Conservation (phyloP, 2,329 filamentous ascomycete genomes). For the Sporothrix sp. region DNA sequence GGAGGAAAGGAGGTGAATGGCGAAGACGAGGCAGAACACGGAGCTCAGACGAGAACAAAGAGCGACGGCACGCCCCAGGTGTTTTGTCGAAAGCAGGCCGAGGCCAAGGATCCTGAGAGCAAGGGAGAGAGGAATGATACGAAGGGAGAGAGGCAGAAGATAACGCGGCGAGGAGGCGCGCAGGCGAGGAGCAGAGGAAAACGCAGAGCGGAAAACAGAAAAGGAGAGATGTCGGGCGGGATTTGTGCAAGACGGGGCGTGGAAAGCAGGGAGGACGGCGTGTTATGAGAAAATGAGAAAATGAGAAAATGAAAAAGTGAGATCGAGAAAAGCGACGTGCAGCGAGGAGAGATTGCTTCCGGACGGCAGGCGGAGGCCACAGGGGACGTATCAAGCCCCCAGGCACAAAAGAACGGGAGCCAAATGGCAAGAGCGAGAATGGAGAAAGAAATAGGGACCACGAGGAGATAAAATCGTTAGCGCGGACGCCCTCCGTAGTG, state of each 20-base stretch:
- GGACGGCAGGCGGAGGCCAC: constrained; percentile 2
- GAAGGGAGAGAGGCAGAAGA: neutral
- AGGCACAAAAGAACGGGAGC: neutral
- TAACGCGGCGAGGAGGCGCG: neutral
- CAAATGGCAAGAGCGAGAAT: constrained; percentile 2
- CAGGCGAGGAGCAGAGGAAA: neutral
- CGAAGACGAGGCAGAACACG: neutral
- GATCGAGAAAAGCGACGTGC: constrained; percentile 10
- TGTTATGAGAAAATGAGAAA: constrained; percentile 5
- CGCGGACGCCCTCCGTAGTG: constrained; percentile 2
- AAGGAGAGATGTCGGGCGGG: neutral
- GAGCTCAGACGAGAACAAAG: constrained; percentile 1
- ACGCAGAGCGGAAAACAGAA: neutral
- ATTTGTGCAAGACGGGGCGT: constrained; percentile 1
- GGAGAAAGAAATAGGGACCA: constrained; percentile 10
- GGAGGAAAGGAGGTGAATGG: constrained; percentile 6
- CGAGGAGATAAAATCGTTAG: constrained; percentile 12
- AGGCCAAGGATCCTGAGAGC: neutral
- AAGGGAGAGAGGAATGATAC: neutral
- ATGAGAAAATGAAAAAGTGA: constrained; percentile 3
- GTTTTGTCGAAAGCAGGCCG: neutral
- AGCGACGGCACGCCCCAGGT: neutral
- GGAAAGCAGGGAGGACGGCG: constrained; percentile 1
- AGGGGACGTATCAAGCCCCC: neutral
- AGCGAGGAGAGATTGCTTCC: constrained; percentile 11